A percentile compares a stretch with the other conserved stretches of the same genome.
phyloP scores from a whole-genome alignment of 2,329 filamentous ascomycete species.

The Microsporum audouinii region DNA sequence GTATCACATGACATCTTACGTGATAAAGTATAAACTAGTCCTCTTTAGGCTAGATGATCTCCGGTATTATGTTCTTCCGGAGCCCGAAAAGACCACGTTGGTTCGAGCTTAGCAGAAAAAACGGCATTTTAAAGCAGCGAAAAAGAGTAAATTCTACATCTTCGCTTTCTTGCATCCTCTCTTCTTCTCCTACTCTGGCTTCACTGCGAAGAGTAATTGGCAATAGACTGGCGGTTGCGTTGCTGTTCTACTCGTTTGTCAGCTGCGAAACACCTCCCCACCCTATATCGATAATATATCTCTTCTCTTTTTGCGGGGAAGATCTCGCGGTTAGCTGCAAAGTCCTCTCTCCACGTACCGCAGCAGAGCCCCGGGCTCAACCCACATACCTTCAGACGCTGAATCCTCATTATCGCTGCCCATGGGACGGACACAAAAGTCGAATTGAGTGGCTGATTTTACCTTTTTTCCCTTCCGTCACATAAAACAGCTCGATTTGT shows the following conservation, averaged over 20 bases:
- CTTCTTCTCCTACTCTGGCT: neutral
- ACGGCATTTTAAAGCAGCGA: neutral
- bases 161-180: neutral
- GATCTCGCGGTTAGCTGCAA: neutral
- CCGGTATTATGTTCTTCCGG: neutral
- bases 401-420: neutral
- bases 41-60: too few relatives aligned
- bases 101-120: neutral
- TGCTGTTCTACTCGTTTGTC: neutral
- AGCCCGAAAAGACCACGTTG: conserved; percentile 2
- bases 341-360: neutral
- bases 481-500: neutral
- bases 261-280: neutral
- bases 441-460: neutral
- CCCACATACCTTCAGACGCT: neutral
- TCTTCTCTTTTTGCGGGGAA: neutral
- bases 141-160: neutral
- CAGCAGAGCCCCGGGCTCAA: neutral
- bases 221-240: neutral
- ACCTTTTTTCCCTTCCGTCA: neutral
- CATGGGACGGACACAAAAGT: neutral
- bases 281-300: neutral
- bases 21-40: neutral
- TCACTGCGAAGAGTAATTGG: neutral
- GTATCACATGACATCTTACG: neutral